phyloP scores from a whole-genome alignment of 305 asterid species.

The Euphrasia arctica region DNA sequence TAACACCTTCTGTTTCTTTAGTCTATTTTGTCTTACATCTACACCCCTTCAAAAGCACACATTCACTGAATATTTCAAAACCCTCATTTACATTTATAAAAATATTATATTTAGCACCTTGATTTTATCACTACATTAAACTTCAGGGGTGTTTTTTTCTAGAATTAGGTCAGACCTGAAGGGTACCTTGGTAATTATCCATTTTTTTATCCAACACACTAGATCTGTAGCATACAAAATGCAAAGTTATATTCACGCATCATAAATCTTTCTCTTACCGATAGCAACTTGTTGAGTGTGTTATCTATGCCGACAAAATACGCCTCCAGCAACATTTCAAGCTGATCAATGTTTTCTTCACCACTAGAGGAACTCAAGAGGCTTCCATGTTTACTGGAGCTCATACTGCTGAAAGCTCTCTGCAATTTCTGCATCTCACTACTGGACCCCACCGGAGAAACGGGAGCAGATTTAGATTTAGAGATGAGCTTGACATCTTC shows the following conservation, averaged over 20 bases:
- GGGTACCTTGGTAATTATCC: neutral
- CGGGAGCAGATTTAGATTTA: conserved; percentile 80
- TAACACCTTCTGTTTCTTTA: neutral
- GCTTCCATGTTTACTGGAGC: conserved; percentile 81
- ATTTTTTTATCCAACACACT: neutral
- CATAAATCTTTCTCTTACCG: conserved; percentile 52
- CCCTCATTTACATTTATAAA: neutral
- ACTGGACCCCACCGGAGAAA: conserved; percentile 74
- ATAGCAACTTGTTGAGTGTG: conserved; percentile 81
- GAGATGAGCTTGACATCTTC: conserved; percentile 38
- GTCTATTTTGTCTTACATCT: neutral
- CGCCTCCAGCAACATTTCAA: conserved; percentile 97
- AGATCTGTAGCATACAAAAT: conserved; percentile 9
- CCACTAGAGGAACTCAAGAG: conserved; percentile 59
- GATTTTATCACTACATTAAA: neutral
- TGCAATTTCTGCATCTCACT: conserved; percentile 56
- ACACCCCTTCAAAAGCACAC: neutral
- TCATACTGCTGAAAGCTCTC: conserved; percentile 85
- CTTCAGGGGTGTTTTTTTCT: neutral
- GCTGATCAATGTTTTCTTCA: conserved; percentile 88
- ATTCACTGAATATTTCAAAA: neutral
- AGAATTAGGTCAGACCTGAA: neutral
- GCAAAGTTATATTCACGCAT: conserved; percentile 1
- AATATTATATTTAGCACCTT: neutral
- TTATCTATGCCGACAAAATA: conserved; percentile 83